Percentiles rank a stretch among this genome's conserved stretches.
phyloP scores from a whole-genome alignment of 768 basidiomycete species.

The Austroboletus eburneus region DNA sequence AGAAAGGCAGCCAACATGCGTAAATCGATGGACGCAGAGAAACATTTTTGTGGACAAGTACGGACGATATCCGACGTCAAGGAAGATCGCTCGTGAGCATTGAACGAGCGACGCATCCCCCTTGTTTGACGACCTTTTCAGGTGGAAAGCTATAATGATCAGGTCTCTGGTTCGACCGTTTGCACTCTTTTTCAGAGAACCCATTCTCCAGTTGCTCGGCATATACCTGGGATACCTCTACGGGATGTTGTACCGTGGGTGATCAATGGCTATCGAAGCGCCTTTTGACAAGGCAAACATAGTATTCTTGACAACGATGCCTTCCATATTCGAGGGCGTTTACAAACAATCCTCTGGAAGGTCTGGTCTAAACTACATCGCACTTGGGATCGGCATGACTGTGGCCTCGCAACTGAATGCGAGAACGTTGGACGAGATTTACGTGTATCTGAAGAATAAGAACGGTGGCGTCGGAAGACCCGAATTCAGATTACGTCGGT shows the following conservation, averaged over 20 bases:
- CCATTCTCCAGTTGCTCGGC: conserved; percentile 67
- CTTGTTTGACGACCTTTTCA: conserved; percentile 19
- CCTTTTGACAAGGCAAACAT: too few relatives aligned
- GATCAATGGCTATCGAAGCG: too few relatives aligned
- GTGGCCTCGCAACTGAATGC: conserved; percentile 53
- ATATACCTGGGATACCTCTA: conserved; percentile 70
- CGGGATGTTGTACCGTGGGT: conserved; percentile 54
- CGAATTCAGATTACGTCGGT: conserved; percentile 49
- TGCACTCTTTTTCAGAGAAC: conserved; percentile 52
- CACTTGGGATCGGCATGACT: conserved; percentile 61
- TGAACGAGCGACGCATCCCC: neutral
- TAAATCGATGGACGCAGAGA: conserved; percentile 45
- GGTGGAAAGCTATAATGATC: conserved; percentile 49
- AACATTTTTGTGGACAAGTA: conserved; percentile 34
- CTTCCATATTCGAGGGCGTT: conserved; percentile 48
- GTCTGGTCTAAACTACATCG: conserved; percentile 65
- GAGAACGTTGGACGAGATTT: conserved; percentile 50
- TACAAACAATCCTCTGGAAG: conserved; percentile 58
- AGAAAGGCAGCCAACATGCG: conserved; percentile 47
- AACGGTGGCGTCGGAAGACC: conserved; percentile 54
- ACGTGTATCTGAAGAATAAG: conserved; percentile 45
- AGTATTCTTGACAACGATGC: conserved; percentile 69
- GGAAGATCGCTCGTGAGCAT: conserved; percentile 42
- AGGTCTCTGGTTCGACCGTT: conserved; percentile 67
- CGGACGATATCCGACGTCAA: conserved; percentile 45